Percentiles rank a stretch among this genome's conserved stretches.
phyloP scores from a whole-genome alignment of 2,329 filamentous ascomycete genomes.

The Cercospora brassicicola region DNA sequence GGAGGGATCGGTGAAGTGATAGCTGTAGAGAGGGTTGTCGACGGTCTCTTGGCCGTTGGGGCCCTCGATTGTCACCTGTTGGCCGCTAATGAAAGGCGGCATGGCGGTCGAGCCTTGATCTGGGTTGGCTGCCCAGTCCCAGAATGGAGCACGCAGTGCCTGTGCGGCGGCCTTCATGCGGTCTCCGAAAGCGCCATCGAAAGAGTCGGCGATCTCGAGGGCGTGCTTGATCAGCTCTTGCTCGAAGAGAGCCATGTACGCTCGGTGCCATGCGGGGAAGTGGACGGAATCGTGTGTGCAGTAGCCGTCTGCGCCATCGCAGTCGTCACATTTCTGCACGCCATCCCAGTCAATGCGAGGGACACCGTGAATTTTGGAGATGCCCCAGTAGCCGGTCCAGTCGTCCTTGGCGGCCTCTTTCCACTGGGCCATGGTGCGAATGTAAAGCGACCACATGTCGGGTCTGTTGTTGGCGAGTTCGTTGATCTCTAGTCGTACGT shows the following conservation, averaged over 20 bases:
- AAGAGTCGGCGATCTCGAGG: slow-evolving; percentile 32
- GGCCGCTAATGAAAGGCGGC: slow-evolving; percentile 29
- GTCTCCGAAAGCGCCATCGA: slow-evolving; percentile 24
- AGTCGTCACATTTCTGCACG: slow-evolving; percentile 32
- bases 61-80: slow-evolving; percentile 30
- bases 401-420: slow-evolving; percentile 14
- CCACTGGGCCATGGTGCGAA: slow-evolving; percentile 24
- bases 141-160: slow-evolving; percentile 33
- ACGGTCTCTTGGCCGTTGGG: slow-evolving; percentile 32
- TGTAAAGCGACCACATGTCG: slow-evolving; percentile 26
- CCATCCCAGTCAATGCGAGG: slow-evolving; percentile 36
- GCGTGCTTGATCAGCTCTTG: slow-evolving; percentile 36
- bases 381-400: slow-evolving; percentile 21
- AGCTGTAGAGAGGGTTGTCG: slow-evolving; percentile 33
- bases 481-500: slow-evolving; percentile 26
- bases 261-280: slow-evolving; percentile 40
- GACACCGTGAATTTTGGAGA: slow-evolving; percentile 34
- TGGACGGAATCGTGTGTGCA: slow-evolving; percentile 40
- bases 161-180: slow-evolving; percentile 32
- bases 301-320: slow-evolving; percentile 36
- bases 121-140: slow-evolving; percentile 34
- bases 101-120: slow-evolving; percentile 26
- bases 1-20: slow-evolving; percentile 28
- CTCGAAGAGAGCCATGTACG: slow-evolving; percentile 39
- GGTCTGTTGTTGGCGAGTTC: slow-evolving; percentile 21